Base-by-base conservation (phyloP, 495 filamentous ascomycete genomes). In the Extremus antarcticus region DNA sequence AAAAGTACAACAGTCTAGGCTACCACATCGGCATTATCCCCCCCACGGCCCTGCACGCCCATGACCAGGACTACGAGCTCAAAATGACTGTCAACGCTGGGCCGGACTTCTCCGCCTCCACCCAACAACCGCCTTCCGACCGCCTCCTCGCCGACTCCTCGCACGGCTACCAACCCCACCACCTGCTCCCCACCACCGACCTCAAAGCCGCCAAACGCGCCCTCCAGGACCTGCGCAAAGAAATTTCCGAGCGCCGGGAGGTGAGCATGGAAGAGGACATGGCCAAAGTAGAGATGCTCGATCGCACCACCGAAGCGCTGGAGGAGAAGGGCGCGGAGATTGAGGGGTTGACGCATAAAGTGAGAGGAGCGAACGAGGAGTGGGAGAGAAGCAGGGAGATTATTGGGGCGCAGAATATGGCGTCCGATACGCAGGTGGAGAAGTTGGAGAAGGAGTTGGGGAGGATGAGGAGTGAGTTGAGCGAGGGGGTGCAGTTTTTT, bases 371-470 rank as follows among this genome's bases (percentile, higher is more conserved):
- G 9, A 84, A 94, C 64, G 88, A 94, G 66, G 92, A 97, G 64
- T 95, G 90, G 63, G 90, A 97, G 68, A 86, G 86, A 66, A 88
- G 86, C 32, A 90, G 91, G 67, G 94, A 98, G 73, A 81, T 87
- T 40, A 90, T 85, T 15, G 83, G 77, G 16, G 87, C 88, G 25
- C 88, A 95, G 70, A 90, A 92, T 68, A 77, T 90, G 61, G 83
- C 82, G 11, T 85, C 80, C 3, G 92, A 96, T 68, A 81, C 89
- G 16, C 90, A 96, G 68, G 95, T 96, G 63, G 92, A 98, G 71
- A 88, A 90, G 74, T 90, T 96, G 85, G 92, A 97, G 73, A 95
- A 94, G 66, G 91, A 98, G 69, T 73, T 98, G 24, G 86, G 87
- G 41, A 89, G 88, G 73, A 94, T 96, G 88, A 78, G 90, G 53